Percentiles rank a stretch among this genome's conserved stretches.
phyloP scores from a whole-genome alignment of 148 eudicot genomes.

The Suaeda aralocaspica region DNA sequence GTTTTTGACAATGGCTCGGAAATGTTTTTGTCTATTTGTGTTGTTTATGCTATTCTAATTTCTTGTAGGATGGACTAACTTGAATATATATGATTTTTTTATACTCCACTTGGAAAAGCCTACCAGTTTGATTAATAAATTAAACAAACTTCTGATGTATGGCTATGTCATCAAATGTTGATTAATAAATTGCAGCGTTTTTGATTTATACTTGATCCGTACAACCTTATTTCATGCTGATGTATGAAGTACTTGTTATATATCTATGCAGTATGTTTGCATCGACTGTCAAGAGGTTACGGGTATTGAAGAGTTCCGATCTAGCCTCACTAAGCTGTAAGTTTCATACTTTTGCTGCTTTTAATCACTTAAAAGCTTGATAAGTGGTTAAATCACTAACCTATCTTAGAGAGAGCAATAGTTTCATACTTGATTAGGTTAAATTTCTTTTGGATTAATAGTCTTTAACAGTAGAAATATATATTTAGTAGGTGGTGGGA shows the following conservation, averaged over 20 bases:
- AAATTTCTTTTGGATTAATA: too few relatives aligned
- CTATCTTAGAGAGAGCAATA: too few relatives aligned
- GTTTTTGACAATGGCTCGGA: conserved; percentile 18
- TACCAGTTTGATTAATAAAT: conserved; percentile 12
- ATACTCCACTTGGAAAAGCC: conserved; percentile 9
- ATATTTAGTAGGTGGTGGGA: conserved; percentile 23
- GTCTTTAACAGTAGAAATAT: too few relatives aligned
- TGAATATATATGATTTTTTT: conserved; percentile 1
- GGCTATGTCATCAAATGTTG: conserved; percentile 26
- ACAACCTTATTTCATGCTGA: neutral
- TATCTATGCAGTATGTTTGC: conserved; percentile 75
- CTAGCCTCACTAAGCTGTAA: conserved; percentile 55
- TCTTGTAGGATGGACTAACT: conserved; percentile 16
- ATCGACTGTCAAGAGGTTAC: conserved; percentile 84
- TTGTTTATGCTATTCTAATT: conserved; percentile 6
- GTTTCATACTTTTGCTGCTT: conserved; percentile 16
- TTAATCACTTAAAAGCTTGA: too few relatives aligned
- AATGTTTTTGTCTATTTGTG: conserved; percentile 1
- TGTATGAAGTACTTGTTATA: neutral
- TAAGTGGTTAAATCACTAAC: too few relatives aligned
- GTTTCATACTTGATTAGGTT: too few relatives aligned
- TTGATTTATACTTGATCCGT: neutral
- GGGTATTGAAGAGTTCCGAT: conserved; percentile 82
- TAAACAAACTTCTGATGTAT: conserved; percentile 18
- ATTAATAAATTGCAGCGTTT: conserved; percentile 12